Base-by-base conservation (phyloP, 306 rosid genomes). In the Pterocarpus santalinus region DNA sequence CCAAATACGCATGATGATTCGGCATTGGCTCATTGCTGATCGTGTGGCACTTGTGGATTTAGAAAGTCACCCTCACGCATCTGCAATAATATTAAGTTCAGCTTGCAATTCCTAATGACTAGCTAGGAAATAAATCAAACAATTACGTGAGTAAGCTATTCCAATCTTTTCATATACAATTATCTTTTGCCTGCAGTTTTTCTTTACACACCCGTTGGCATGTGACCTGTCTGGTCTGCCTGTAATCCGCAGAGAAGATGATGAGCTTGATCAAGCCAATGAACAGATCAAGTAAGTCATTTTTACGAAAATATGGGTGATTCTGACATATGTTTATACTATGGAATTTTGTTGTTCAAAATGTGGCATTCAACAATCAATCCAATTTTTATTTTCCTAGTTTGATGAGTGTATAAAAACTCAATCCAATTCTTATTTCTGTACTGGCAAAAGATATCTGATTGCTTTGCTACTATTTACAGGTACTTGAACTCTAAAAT, bases 211-310 rank as follows among this genome's bases (percentile, higher is more conserved):
- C 78, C 99, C 98, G 49, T 76, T 91, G 86, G 92, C 97, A 4
- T 91, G 97, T 46, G 89, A 85, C 46, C 93, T 89, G 47, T 91
- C 94, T 13, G 99, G 87, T 69, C 82, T 91, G 17, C 99, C 98
- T 63, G 81, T 78, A 56, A 77, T 90, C 80, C 55, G 70, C 84
- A 71, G 72, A 6, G 72, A 81, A 79, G 89, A 87, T 5, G 93
- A 89, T 63, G 88, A 87, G 80, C 65, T 15, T 52, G 67, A 87
- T 72, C 89, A 72, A 78, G 83, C 86, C 64, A 85, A 80, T 44
- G 94, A 89, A 75, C 90, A 81, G 73, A 92, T 85, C 80, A 93
- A 88, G 99, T 91, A 87, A 86, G 97, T 84, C 6, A 15, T 63
- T 71, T 81, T 83, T 68, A n/a, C n/a, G 14, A 7, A 33, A 22